A percentile compares a stretch with the other conserved stretches of the same genome.
These are phyloP conservation scores for Hyaloscypha finlandica DNA, from an alignment of 495 filamentous ascomycete species.

Conservation along the genomic window DNA sequence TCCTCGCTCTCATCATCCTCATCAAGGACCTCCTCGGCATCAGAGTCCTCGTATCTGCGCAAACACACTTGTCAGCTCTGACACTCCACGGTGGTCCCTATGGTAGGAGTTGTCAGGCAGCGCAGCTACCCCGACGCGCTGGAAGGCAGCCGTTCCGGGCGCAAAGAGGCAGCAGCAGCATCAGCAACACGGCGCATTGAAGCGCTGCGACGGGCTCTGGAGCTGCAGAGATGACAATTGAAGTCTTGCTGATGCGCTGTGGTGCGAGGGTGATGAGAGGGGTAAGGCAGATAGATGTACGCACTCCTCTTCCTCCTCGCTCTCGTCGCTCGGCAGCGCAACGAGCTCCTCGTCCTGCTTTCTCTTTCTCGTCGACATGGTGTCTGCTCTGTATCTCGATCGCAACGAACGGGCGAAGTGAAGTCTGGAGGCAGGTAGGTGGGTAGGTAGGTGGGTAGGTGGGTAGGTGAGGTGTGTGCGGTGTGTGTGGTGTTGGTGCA, in stretches of 20 bases:
- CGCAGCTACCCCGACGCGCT: too few relatives aligned
- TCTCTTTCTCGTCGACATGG: constrained; percentile 39
- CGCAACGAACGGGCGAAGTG: neutral
- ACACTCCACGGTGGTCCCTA: neutral
- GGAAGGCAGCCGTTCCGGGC: neutral
- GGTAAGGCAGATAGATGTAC: constrained; percentile 12
- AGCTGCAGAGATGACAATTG: constrained; percentile 15
- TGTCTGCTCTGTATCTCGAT: constrained; percentile 9
- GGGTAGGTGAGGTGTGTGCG: neutral
- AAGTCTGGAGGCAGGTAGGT: neutral
- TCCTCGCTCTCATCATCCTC: constrained; percentile 25
- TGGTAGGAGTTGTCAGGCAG: neutral
- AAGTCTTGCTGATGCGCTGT: neutral
- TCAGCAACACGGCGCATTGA: neutral
- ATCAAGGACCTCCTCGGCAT: constrained; percentile 28
- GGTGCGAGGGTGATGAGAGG: neutral
- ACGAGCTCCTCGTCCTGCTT: constrained; percentile 39
- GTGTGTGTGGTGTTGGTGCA: neutral
- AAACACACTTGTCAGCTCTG: constrained; percentile 2
- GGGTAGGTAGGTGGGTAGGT: neutral
- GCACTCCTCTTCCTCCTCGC: constrained; percentile 39
- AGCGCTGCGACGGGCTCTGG: neutral
- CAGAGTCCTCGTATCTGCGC: constrained; percentile 36
- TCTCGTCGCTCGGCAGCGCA: constrained; percentile 35
- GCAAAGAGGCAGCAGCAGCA: neutral